Conservation (phyloP, 495 filamentous ascomycete genomes). For the Platismatia glauca region DNA sequence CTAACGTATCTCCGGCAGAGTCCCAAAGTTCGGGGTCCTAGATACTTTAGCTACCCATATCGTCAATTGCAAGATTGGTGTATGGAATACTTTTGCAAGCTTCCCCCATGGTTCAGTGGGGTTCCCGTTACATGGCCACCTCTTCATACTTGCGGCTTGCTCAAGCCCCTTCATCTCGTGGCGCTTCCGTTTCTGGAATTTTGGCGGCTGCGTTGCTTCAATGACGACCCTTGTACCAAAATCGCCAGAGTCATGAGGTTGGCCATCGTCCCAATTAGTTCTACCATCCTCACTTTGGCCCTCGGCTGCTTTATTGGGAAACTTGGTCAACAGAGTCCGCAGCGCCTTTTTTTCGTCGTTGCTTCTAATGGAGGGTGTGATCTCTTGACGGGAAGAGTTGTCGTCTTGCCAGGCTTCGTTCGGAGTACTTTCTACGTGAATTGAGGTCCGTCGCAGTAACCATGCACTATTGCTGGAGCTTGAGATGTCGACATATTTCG, state of each 20-base stretch:
- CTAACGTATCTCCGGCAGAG: constrained; percentile 50
- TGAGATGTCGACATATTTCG: background rate
- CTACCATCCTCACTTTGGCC: background rate
- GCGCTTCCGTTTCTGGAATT: background rate
- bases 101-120: constrained; percentile 21
- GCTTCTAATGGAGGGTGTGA: background rate
- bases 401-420: background rate
- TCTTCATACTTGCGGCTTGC: constrained; percentile 20
- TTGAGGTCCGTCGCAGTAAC: constrained; percentile 15
- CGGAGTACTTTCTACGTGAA: constrained; percentile 7
- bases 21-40: constrained; percentile 56
- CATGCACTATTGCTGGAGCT: constrained; percentile 2
- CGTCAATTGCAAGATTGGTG: background rate
- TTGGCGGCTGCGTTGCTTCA: background rate
- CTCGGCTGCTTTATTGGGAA: background rate
- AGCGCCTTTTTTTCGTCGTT: background rate
- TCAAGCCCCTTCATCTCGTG: constrained; percentile 22
- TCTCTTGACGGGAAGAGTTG: background rate
- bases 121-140: constrained; percentile 17
- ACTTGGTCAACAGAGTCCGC: background rate
- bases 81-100: constrained; percentile 12
- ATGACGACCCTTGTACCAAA: background rate
- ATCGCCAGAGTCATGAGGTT: background rate
- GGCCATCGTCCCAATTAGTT: background rate
- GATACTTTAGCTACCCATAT: background rate